Percentiles rank a stretch among this genome's conserved stretches.
phyloP scores from a whole-genome alignment of 1,284 basidiomycete species.

The Trichosporon sp. region DNA sequence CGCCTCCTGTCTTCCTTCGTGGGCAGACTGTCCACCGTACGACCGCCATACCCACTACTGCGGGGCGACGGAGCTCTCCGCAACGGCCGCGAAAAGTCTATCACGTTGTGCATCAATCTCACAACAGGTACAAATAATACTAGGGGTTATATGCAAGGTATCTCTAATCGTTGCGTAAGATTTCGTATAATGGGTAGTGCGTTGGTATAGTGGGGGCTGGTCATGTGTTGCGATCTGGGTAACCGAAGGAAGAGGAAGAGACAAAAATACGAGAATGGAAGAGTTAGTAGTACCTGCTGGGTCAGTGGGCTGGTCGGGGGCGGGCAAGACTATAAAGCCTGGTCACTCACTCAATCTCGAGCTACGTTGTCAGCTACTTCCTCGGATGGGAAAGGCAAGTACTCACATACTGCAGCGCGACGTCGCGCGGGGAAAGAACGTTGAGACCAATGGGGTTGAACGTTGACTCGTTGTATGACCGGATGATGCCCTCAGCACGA shows the following conservation, averaged over 20 bases:
- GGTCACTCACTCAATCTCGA: slow-evolving; percentile 23
- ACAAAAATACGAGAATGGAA: not conserved
- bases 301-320: not conserved
- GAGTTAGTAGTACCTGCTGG: slow-evolving; percentile 6
- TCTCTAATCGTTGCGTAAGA: slow-evolving; percentile 10
- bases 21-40: not conserved
- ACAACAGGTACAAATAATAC: slow-evolving; percentile 18
- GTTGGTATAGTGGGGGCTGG: not conserved
- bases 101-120: not conserved
- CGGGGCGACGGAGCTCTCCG: not conserved
- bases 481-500: slow-evolving; percentile 49
- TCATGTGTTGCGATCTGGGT: not conserved
- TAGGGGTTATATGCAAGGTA: slow-evolving; percentile 16
- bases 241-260: not conserved
- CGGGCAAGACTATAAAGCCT: not conserved
- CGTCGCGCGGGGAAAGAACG: slow-evolving; percentile 57
- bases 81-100: slow-evolving; percentile 4
- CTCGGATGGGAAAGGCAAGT: too few relatives aligned
- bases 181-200: slow-evolving; percentile 8
- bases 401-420: slow-evolving; percentile 60
- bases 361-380: slow-evolving; percentile 18
- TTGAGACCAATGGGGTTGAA: slow-evolving; percentile 59
- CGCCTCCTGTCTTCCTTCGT: too few relatives aligned
- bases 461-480: slow-evolving; percentile 51
- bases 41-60: not conserved